Percentiles rank a stretch among this genome's conserved stretches.
phyloP scores from a whole-genome alignment of 805 yeast genomes.

The Torulaspora quercuum region DNA sequence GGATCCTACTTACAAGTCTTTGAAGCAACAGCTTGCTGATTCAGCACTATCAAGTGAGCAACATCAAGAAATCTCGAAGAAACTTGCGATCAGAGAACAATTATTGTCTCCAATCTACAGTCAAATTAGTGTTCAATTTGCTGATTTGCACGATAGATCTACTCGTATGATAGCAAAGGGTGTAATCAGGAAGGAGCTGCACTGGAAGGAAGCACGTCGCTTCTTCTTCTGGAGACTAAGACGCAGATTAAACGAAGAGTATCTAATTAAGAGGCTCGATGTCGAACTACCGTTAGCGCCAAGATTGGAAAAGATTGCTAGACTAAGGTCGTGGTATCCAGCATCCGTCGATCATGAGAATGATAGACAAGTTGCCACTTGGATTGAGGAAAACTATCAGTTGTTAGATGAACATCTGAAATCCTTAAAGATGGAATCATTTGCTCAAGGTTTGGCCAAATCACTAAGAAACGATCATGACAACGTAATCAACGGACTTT shows the following conservation, averaged over 20 bases:
- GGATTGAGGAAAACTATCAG: constrained; percentile 78
- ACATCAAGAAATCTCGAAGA: constrained; percentile 57
- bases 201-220: constrained; percentile 87
- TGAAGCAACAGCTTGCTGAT: constrained; percentile 58
- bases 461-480: constrained; percentile 54
- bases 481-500: constrained; percentile 51
- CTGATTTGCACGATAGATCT: constrained; percentile 95
- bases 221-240: constrained; percentile 98
- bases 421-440: constrained; percentile 61
- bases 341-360: constrained; percentile 61
- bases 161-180: constrained; percentile 97
- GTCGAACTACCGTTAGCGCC: constrained; percentile 56
- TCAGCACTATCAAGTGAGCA: constrained; percentile 58
- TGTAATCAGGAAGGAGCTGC: constrained; percentile 76
- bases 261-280: constrained; percentile 69
- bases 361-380: constrained; percentile 74
- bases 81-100: constrained; percentile 76
- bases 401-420: constrained; percentile 57
- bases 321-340: constrained; percentile 86
- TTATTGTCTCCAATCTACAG: constrained; percentile 80
- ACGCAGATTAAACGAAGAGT: constrained; percentile 91
- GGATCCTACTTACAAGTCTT: constrained; percentile 68
- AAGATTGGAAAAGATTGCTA: constrained; percentile 78
- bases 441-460: constrained; percentile 61
- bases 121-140: constrained; percentile 92